Conservation (phyloP, 2,329 filamentous ascomycete species). For the Cryphonectria japonica region DNA sequence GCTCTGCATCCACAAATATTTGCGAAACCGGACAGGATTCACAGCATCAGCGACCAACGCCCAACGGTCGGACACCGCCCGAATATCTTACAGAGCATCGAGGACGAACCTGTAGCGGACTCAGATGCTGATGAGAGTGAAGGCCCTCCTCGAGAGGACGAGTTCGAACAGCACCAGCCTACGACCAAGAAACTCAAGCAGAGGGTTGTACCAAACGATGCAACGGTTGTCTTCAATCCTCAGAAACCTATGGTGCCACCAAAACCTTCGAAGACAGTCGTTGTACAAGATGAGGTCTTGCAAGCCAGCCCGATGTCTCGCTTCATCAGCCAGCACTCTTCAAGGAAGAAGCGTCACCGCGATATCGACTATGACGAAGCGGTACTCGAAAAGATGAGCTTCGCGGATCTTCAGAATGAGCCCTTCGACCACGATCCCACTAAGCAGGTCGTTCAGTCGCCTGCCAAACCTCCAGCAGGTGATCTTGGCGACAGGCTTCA, state of each 20-base stretch:
- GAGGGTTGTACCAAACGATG: conserved; percentile 29
- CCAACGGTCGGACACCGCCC: conserved; percentile 33
- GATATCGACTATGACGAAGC: conserved; percentile 62
- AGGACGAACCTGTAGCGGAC: conserved; percentile 28
- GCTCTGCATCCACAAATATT: conserved; percentile 21
- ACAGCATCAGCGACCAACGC: conserved; percentile 35
- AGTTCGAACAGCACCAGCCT: conserved; percentile 34
- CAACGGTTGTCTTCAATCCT: conserved; percentile 28
- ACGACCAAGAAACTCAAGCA: conserved; percentile 30
- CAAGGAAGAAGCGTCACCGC: conserved; percentile 46
- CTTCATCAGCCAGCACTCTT: conserved; percentile 29
- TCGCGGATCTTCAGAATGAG: conserved; percentile 53
- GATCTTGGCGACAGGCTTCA: conserved; percentile 53
- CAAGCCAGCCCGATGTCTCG: conserved; percentile 29
- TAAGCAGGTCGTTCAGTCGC: conserved; percentile 46
- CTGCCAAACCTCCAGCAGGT: conserved; percentile 40
- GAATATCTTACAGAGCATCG: conserved; percentile 35
- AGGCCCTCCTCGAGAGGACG: conserved; percentile 36
- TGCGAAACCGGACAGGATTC: conserved; percentile 24
- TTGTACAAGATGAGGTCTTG: conserved; percentile 25
- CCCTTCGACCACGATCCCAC: conserved; percentile 62
- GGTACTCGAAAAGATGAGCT: conserved; percentile 58
- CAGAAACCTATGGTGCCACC: conserved; percentile 18
- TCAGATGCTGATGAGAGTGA: conserved; percentile 37
- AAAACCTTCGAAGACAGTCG: conserved; percentile 24